Base-by-base conservation (phyloP, 176 grass and related monocot species). In the Triticum monococcum region DNA sequence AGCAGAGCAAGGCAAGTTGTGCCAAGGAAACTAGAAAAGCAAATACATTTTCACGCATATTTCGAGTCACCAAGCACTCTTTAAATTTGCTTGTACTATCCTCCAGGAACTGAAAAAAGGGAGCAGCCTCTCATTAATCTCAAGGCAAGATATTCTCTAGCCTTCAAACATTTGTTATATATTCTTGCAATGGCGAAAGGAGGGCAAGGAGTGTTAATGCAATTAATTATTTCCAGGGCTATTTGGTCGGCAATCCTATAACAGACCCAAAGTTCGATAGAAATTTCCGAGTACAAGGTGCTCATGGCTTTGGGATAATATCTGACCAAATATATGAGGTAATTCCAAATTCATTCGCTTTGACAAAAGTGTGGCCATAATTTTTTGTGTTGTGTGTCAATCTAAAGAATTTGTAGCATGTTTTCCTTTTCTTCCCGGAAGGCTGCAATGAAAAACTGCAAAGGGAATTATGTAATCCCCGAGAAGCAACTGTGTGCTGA, bases 221-320 rank as follows among this genome's bases (percentile, higher is more conserved):
- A 71, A 57, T 20, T 75, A 71, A 70, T 13, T 75, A 7, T 80
- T 86, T 86, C 38, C 62, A 90, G 85, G 91, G 91, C 50, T 90
- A 93, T 61, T 14, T 90, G 12, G 26, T 93, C 83, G 88, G 91
- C 62, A 93, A 87, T 70, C 85, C 91, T 17, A 18, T 41, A 10
- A 90, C 91, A 71, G 82, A 66, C 0, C 30, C 43, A 9, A 69
- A 66, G 5, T 25, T 52, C 23, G 91, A 93, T 76, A 3, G 0
- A 4, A 82, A 72, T 82, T 79, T 48, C 81, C n/a, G 4, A 30
- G 31, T 85, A 5, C 54, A 75, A 65, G 83, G 72, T 83, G 68
- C 88, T 79, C 85, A 93, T 85, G 85, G 88, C 12, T 28, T 93
- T 64, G 88, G 91, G 65, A 90, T 93, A 43, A 93, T 93, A 85